Base-by-base conservation (phyloP, 2,329 filamentous ascomycete genomes). In the Epichloe uncinata region DNA sequence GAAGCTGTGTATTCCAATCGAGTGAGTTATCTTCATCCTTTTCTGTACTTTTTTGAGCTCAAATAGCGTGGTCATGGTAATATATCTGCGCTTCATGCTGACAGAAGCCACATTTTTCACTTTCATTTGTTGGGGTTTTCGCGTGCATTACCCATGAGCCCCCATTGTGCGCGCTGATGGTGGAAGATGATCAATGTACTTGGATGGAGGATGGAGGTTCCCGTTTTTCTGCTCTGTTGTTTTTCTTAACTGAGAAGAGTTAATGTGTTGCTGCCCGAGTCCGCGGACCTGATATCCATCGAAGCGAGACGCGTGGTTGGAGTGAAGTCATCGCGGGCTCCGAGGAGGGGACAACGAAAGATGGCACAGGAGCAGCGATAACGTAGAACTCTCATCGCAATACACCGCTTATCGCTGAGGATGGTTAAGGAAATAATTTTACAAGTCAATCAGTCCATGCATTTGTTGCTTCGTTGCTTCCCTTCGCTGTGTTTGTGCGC, bases 321-420 rank as follows among this genome's bases (percentile, higher is more conserved):
- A 40, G 35, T 42, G 45, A 51, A 44, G 50, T 35, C 50, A 51
- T 51, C 50, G 45, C 38, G 45, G 42, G 42, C 45, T n/a, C 35
- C 35, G 12, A 33, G 4, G 18, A 35, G 35, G 34, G 18, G 35
- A 36, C 13, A 9, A n/a, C n/a, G 33, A 18, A 5, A 40, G 15
- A 36, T 15, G 38, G 37, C 45, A 48, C 13, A 16, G 13, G 3
- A 9, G 20, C 34, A 43, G 18, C 34, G 15, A 20, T 9, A 15
- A 18, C 40, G 33, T 18, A 11, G 15, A 20, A 12, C 12, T 2
- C 22, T 26, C 13, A 12, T 9, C 1, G 2, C 9, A n/a, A 26
- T n/a, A 45, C 3, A 36, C 7, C 3, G 30, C 3, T 4, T 18
- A 8, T 8, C 13, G n/a, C 20, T 15, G 4, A 33, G 5, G 5